Evolutionary conservation across 805 yeast genomes (phyloP).

Genomic region (Schwanniomyces sp.): DNA sequence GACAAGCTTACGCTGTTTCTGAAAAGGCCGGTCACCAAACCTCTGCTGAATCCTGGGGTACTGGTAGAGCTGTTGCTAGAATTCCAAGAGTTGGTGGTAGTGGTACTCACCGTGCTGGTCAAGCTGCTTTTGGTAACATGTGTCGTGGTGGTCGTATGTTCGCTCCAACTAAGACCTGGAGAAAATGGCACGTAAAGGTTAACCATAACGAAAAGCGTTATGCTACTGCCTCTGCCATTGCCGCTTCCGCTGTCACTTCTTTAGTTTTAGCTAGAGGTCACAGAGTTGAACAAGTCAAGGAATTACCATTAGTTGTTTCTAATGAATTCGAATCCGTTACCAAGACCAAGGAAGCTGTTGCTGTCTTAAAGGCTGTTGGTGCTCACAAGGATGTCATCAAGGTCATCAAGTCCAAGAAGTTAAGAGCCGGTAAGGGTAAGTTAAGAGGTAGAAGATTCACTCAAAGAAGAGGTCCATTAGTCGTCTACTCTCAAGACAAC

Average conservation of each 20-base stretch:
- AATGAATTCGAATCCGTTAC: slow-evolving; percentile 87
- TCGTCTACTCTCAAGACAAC: slow-evolving; percentile 96
- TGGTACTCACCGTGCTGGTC: slow-evolving; percentile 99
- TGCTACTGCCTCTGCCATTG: slow-evolving; percentile 99
- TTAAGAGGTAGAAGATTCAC: slow-evolving; percentile 99
- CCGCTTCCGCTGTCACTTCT: slow-evolving; percentile 98
- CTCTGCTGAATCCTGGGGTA: slow-evolving; percentile 99
- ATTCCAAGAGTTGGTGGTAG: slow-evolving; percentile 99
- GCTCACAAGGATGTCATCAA: slow-evolving; percentile 98
- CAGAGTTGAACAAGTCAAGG: slow-evolving; percentile 97
- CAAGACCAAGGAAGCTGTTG: slow-evolving; percentile 99
- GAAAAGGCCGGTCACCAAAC: slow-evolving; percentile 99
- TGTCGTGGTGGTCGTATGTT: slow-evolving; percentile 99
- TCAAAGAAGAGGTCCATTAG: slow-evolving; percentile 99
- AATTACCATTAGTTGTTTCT: slow-evolving; percentile 96
- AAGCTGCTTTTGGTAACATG: slow-evolving; percentile 99
- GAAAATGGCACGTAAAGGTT: slow-evolving; percentile 99
- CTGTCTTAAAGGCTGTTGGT: slow-evolving; percentile 96
- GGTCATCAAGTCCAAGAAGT: slow-evolving; percentile 97
- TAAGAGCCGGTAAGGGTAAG: slow-evolving; percentile 99
- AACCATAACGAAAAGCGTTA: slow-evolving; percentile 99
- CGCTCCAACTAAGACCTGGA: slow-evolving; percentile 99
- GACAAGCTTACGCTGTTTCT: slow-evolving; percentile 99
- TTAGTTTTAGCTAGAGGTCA: slow-evolving; percentile 99
- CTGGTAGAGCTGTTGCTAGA: slow-evolving; percentile 99